These are phyloP conservation scores for Punctularia strigosozonata DNA, from an alignment of 768 basidiomycete genomes.

Conservation along the genomic window DNA sequence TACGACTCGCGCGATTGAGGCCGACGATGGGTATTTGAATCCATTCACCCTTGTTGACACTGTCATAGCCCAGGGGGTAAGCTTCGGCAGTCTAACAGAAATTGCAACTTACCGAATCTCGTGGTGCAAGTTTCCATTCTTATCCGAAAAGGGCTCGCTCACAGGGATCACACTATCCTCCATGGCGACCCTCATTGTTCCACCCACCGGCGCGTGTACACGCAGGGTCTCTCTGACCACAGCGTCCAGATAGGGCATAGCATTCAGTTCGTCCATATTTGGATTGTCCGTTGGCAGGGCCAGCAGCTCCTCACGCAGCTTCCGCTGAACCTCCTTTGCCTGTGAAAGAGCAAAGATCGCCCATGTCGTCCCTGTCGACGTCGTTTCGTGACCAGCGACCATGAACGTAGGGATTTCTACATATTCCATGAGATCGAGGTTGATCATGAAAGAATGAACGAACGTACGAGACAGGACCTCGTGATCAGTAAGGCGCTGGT, in stretches of 20 bases:
- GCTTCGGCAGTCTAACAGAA: neutral
- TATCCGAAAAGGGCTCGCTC: conserved; percentile 2
- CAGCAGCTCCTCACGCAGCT: conserved; percentile 23
- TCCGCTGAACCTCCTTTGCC: conserved; percentile 20
- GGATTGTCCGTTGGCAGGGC: conserved; percentile 11
- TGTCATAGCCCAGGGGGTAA: conserved; percentile 1
- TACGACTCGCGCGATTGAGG: conserved; percentile 16
- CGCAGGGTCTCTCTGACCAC: conserved; percentile 34
- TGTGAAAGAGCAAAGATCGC: conserved; percentile 21
- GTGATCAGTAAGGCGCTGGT: conserved; percentile 15
- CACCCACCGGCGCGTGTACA: conserved; percentile 25
- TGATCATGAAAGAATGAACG: neutral
- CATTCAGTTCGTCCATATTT: conserved; percentile 33
- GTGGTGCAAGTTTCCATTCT: conserved; percentile 1
- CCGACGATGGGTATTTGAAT: conserved; percentile 19
- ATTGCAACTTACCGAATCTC: conserved; percentile 1
- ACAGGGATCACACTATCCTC: conserved; percentile 10
- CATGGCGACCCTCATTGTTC: conserved; percentile 3
- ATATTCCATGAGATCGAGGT: neutral
- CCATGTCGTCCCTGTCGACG: conserved; percentile 16
- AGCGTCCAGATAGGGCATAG: conserved; percentile 44
- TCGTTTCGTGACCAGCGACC: conserved; percentile 1
- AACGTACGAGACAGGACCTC: conserved; percentile 18
- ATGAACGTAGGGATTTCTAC: conserved; percentile 9
- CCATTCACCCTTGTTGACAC: conserved; percentile 12